Evolutionary conservation across 2,329 filamentous ascomycete species (phyloP).

Genomic region (Curvularia sp.): DNA sequence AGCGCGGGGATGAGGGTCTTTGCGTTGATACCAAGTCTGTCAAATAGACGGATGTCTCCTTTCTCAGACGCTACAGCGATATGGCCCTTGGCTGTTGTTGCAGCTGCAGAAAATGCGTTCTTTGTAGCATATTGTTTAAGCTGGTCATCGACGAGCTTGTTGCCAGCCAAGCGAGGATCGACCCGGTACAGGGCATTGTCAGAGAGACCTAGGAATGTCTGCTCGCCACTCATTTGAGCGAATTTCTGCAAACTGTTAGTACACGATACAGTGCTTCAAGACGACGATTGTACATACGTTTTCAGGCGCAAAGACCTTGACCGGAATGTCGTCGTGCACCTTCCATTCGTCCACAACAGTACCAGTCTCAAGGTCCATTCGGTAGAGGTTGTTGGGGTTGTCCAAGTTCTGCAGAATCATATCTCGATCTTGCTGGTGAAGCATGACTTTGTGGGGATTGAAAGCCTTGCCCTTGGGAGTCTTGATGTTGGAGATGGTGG

Average conservation of each 20-base stretch:
- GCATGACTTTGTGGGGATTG: conserved; percentile 95
- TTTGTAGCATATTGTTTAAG: conserved; percentile 97
- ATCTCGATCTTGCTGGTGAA: conserved; percentile 87
- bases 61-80: conserved; percentile 98
- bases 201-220: conserved; percentile 93
- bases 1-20: conserved; percentile 97
- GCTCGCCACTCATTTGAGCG: conserved; percentile 92
- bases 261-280: background rate
- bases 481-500: conserved; percentile 94
- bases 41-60: conserved; percentile 95
- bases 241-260: conserved; percentile 72
- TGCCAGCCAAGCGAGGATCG: conserved; percentile 86
- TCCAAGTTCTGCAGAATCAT: conserved; percentile 84
- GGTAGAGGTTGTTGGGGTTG: conserved; percentile 89
- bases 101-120: conserved; percentile 94
- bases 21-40: conserved; percentile 93
- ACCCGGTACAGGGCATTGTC: conserved; percentile 92
- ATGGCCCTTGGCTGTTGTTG: conserved; percentile 95
- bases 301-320: conserved; percentile 90
- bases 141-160: conserved; percentile 90
- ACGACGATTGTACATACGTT: conserved; percentile 60
- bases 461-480: conserved; percentile 83
- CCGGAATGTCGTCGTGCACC: conserved; percentile 92
- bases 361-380: conserved; percentile 97
- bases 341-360: conserved; percentile 99